Base-by-base conservation (phyloP, 1,284 basidiomycete genomes). In the Wolfiporia cocos region DNA sequence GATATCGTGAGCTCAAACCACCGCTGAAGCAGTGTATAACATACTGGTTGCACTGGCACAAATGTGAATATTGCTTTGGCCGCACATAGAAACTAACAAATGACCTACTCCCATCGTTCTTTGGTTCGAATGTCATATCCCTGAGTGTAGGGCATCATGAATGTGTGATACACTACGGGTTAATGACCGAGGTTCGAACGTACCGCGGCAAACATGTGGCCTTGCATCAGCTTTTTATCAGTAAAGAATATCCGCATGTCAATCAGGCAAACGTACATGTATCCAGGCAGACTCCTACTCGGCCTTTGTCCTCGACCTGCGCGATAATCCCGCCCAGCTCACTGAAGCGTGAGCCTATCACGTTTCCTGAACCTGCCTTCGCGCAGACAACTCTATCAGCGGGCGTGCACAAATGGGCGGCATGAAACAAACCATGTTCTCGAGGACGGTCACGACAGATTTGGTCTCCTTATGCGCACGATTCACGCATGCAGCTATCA, bases 201-300 rank as follows among this genome's bases (percentile, higher is more conserved):
- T 56, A 82, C 86, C 1, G 89, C 84, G 4, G 89, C 84, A 49
- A 89, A 90, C 53, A 82, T 68, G 64, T 94, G 90, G 59, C 83
- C 84, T 87, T 9, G n/a, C n/a, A n/a, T n/a, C 7, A 28, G 26
- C 14, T 28, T 14, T 9, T 28, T 9, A 24, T 0, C 37, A 28
- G 9, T 40, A 44, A 46, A 24, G 35, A 21, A 12, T 20, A 29
- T 1, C 9, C 33, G 5, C 10, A 41, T 20, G 12, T 12, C 14
- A 12, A n/a, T 48, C 22, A 21, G 12, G 12, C 20, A 14, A 0
- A 55, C 78, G 39, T 49, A 80, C 90, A 92, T 0, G 91, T 92
- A 63, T 94, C 91, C 42, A 94, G 64, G 61, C 90, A 93, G 2
- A 92, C 81, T 0, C 88, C 85, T 0, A 93, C 78, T 26, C 90